A percentile compares a stretch with the other conserved stretches of the same genome.
Conservation (phyloP, 192 early-diverging fungal species). For the Mortierella hygrophila region DNA sequence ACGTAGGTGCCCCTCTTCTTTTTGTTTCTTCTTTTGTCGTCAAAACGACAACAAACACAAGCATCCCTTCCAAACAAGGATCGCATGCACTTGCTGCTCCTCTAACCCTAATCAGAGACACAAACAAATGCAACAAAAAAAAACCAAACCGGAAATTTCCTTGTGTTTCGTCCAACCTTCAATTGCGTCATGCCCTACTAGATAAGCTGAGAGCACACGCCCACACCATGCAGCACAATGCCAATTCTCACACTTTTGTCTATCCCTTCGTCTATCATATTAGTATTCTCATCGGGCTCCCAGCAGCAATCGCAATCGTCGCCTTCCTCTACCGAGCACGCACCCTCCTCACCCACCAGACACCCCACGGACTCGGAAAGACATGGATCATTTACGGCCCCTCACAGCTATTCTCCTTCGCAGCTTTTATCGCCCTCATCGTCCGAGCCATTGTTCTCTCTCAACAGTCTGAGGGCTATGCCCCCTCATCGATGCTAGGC, state of each 20-base stretch:
- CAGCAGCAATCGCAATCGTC: slow-evolving; percentile 21
- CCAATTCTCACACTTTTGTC: neutral
- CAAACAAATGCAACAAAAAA: neutral
- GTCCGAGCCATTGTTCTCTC: slow-evolving; percentile 17
- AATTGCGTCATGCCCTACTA: neutral
- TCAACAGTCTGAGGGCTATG: neutral
- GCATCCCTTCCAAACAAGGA: neutral
- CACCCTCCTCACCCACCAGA: neutral
- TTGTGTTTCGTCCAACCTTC: neutral
- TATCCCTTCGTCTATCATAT: too few relatives aligned
- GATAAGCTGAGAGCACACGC: neutral
- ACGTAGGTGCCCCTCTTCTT: neutral
- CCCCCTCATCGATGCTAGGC: slow-evolving; percentile 23
- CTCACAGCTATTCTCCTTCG: slow-evolving; percentile 27
- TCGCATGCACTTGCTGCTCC: neutral
- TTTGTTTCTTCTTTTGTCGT: neutral
- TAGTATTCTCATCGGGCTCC: slow-evolving; percentile 29
- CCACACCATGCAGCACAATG: neutral
- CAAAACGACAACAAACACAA: neutral
- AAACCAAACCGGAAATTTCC: neutral
- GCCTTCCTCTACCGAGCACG: neutral
- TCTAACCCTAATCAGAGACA: neutral
- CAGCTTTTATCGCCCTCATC: slow-evolving; percentile 7
- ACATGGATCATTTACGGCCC: slow-evolving; percentile 26
- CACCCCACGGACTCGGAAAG: slow-evolving; percentile 19